phyloP scores from a whole-genome alignment of 1,139 yeast species.

The Arxiozyma heterogenica region DNA sequence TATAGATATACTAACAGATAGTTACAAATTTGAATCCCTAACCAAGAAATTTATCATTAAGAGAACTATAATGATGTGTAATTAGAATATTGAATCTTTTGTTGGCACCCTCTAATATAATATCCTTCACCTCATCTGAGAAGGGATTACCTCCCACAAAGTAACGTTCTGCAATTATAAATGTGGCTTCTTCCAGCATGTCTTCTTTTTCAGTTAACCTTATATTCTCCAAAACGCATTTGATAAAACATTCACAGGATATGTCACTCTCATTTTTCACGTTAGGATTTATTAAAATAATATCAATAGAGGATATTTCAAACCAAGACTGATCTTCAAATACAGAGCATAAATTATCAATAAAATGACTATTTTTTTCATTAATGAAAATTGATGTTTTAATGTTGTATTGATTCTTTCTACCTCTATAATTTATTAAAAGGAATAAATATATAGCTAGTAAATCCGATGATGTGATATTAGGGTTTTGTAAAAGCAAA shows the following conservation, averaged over 20 bases:
- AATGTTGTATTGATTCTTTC: conserved; percentile 10
- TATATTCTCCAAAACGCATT: conserved; percentile 14
- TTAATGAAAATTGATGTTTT: conserved; percentile 18
- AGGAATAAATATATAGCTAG: conserved; percentile 21
- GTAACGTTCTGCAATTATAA: conserved; percentile 21
- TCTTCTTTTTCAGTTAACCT: conserved; percentile 5
- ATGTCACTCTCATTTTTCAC: conserved; percentile 7
- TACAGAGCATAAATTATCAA: conserved; percentile 10
- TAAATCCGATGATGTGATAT: conserved; percentile 22
- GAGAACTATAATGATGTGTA: conserved; percentile 15
- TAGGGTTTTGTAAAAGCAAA: conserved; percentile 21
- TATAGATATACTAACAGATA: background rate
- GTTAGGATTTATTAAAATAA: conserved; percentile 8
- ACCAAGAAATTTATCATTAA: background rate
- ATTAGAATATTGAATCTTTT: conserved; percentile 20
- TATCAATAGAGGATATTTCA: conserved; percentile 10
- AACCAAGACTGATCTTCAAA: conserved; percentile 19
- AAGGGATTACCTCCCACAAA: conserved; percentile 17
- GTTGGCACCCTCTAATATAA: conserved; percentile 18
- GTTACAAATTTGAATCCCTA: background rate
- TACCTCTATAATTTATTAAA: conserved; percentile 15
- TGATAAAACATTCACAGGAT: conserved; percentile 12
- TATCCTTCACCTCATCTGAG: conserved; percentile 16
- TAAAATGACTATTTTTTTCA: conserved; percentile 14
- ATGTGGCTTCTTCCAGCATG: conserved; percentile 21